Evolutionary conservation across 257 asterid genomes (phyloP).

Genomic region (Jaltomata sinuosa): DNA sequence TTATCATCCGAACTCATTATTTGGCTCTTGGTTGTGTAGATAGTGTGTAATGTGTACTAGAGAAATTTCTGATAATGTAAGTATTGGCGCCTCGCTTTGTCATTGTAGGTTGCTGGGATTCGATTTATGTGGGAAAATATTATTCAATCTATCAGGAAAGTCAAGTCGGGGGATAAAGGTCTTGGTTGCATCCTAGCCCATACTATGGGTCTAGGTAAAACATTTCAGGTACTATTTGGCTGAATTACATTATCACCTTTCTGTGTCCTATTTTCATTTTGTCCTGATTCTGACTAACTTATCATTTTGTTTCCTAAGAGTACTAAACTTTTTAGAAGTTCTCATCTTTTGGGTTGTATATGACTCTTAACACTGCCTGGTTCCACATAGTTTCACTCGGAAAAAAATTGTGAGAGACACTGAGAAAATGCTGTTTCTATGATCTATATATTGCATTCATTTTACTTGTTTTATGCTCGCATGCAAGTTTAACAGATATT

Average conservation of each 20-base stretch:
- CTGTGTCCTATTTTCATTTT: not conserved
- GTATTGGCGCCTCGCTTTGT: not conserved
- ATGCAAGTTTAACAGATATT: not conserved
- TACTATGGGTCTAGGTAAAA: slow-evolving; percentile 98
- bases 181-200: slow-evolving; percentile 99
- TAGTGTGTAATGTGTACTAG: not conserved
- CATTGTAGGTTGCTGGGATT: slow-evolving; percentile 73
- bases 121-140: slow-evolving; percentile 97
- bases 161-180: slow-evolving; percentile 89
- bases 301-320: not conserved
- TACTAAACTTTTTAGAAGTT: not conserved
- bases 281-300: not conserved
- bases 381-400: not conserved
- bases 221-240: slow-evolving; percentile 71
- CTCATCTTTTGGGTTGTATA: not conserved
- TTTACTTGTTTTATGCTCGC: not conserved
- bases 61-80: not conserved
- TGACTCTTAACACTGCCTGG: not conserved
- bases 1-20: not conserved
- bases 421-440: not conserved
- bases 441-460: not conserved
- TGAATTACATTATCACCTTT: not conserved
- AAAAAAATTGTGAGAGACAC: not conserved
- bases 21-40: not conserved
- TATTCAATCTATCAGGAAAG: slow-evolving; percentile 68